These are phyloP conservation scores for Sarocladium kiliense DNA, from an alignment of 2,329 filamentous ascomycete species.

Conservation along the genomic window DNA sequence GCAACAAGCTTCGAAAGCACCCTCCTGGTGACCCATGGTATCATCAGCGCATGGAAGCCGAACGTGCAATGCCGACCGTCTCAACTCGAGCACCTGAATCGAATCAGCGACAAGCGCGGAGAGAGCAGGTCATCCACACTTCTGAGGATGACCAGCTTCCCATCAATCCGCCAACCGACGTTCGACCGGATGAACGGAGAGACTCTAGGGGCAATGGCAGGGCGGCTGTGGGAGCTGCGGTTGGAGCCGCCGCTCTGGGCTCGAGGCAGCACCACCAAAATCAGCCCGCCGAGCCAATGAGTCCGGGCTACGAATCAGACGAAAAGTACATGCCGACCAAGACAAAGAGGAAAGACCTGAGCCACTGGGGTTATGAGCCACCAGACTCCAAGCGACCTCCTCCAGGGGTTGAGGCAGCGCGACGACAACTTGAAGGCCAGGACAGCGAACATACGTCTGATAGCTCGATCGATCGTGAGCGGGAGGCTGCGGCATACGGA, in stretches of 20 bases:
- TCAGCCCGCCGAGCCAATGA: constrained; percentile 20
- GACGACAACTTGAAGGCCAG: constrained; percentile 21
- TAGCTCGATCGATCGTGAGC: constrained; percentile 25
- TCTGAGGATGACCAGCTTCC: constrained; percentile 27
- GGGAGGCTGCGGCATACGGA: constrained; percentile 28
- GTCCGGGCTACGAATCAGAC: constrained; percentile 17
- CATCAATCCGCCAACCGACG: constrained; percentile 18
- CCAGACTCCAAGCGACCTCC: constrained; percentile 15
- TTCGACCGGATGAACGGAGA: constrained; percentile 9
- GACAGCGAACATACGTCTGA: constrained; percentile 25
- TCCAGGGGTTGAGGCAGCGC: not conserved
- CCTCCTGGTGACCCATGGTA: constrained; percentile 48
- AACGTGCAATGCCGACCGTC: constrained; percentile 17
- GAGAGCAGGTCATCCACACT: constrained; percentile 13
- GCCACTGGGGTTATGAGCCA: constrained; percentile 11
- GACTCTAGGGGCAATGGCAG: not conserved
- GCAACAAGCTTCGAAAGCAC: constrained; percentile 55
- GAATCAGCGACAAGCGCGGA: not conserved
- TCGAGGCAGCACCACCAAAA: constrained; percentile 23
- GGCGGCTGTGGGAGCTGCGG: not conserved
- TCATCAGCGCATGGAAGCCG: constrained; percentile 35
- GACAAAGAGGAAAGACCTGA: constrained; percentile 16
- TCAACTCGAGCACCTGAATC: not conserved
- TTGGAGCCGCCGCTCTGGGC: not conserved
- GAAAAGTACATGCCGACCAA: constrained; percentile 21